Conservation (phyloP, 2,329 filamentous ascomycete genomes). For the Pseudopyrenochaeta lycopersici region DNA sequence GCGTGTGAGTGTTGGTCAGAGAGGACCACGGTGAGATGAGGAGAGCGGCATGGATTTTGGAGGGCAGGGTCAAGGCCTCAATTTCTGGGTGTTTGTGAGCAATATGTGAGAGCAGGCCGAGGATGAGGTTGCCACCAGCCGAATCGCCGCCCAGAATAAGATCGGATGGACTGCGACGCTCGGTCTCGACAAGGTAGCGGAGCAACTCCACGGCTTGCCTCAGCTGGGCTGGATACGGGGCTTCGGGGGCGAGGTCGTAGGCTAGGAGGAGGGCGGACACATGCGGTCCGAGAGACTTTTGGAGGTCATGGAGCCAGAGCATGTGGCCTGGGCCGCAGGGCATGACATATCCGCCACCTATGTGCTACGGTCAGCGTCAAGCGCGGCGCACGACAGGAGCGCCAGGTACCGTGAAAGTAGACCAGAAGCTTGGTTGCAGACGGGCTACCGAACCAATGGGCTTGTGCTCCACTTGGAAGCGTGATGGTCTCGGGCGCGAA, state of each 20-base stretch:
- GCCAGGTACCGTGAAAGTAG: conserved; percentile 56
- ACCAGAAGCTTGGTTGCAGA: conserved; percentile 53
- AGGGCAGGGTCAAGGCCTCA: conserved; percentile 50
- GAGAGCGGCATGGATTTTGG: conserved; percentile 59
- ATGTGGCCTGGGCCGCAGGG: conserved; percentile 59
- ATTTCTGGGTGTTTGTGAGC: conserved; percentile 66
- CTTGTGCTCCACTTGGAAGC: conserved; percentile 52
- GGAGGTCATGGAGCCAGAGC: conserved; percentile 57
- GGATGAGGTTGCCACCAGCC: conserved; percentile 61
- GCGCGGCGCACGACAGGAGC: neutral
- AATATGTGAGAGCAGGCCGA: conserved; percentile 60
- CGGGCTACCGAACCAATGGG: conserved; percentile 58
- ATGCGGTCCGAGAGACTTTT: conserved; percentile 56
- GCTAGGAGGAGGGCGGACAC: conserved; percentile 63
- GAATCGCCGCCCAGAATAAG: conserved; percentile 63
- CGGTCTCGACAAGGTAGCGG: conserved; percentile 52
- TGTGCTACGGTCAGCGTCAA: conserved; percentile 7
- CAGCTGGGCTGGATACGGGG: conserved; percentile 59
- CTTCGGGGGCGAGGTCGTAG: conserved; percentile 65
- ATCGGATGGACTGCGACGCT: conserved; percentile 46
- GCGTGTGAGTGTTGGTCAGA: conserved; percentile 56
- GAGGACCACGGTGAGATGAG: conserved; percentile 68
- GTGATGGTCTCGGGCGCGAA: conserved; percentile 51
- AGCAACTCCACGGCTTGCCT: conserved; percentile 57
- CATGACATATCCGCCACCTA: conserved; percentile 66